Percentiles rank a stretch among this genome's conserved stretches.
phyloP scores from a whole-genome alignment of 2,329 filamentous ascomycete genomes.

The Trichophyton simii region DNA sequence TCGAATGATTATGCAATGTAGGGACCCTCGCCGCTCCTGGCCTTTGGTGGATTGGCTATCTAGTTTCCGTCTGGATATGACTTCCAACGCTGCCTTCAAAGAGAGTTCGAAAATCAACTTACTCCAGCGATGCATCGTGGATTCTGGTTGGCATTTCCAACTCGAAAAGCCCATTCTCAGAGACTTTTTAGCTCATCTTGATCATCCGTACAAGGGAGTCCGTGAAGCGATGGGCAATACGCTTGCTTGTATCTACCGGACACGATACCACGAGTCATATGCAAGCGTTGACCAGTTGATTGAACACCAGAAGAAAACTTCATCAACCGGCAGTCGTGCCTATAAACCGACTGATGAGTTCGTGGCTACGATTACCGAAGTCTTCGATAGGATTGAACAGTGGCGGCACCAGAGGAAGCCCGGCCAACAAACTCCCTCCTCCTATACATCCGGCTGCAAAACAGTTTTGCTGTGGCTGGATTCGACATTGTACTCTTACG shows the following conservation, averaged over 20 bases:
- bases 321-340: conserved; percentile 71
- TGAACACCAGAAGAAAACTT: conserved; percentile 62
- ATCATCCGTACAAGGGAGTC: conserved; percentile 96
- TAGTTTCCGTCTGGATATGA: conserved; percentile 82
- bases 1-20: conserved; percentile 74
- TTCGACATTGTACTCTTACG: conserved; percentile 75
- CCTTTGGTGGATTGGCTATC: conserved; percentile 74
- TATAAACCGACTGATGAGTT: conserved; percentile 71
- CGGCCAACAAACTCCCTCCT: conserved; percentile 82
- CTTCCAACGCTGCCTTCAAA: conserved; percentile 94
- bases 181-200: conserved; percentile 79
- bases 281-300: conserved; percentile 64
- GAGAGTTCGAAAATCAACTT: conserved; percentile 93
- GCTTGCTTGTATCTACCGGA: conserved; percentile 76
- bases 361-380: conserved; percentile 53
- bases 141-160: conserved; percentile 93
- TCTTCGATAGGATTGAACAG: conserved; percentile 67
- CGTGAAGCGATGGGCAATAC: conserved; percentile 88
- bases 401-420: conserved; percentile 78
- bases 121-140: conserved; percentile 73
- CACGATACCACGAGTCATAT: conserved; percentile 88
- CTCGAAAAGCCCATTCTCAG: conserved; percentile 75
- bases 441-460: conserved; percentile 92
- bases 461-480: conserved; percentile 94
- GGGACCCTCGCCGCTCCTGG: conserved; percentile 77